Base-by-base conservation (phyloP, 2,329 filamentous ascomycete genomes). In the Bipolaris cookei region DNA sequence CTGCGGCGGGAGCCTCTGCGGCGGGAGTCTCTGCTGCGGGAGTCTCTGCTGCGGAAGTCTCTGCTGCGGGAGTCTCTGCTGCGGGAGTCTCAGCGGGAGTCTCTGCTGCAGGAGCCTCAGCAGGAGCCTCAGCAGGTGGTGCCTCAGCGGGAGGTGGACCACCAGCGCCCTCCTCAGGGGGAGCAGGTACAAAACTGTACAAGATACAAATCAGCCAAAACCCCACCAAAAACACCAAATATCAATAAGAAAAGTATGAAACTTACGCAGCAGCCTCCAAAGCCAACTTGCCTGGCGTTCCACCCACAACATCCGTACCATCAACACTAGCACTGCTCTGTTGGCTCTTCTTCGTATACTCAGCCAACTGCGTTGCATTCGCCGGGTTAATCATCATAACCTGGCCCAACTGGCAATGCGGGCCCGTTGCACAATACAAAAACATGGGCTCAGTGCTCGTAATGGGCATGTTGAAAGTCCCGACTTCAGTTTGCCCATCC, bases 391-490 rank as follows among this genome's bases (percentile, higher is more conserved):
- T 54, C 7, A 71, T 55, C 68, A 72, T 72, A 25, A 71, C 65
- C 41, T 71, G 68, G 3, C 69, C 70, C 4, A 60, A 37, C 46
- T 73, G 70, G 21, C 70, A 73, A 59, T 73, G 70, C 3, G 70
- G 70, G 7, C 68, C 68, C 0, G 71, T 73, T 1, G 68, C 68
- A 44, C 71, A 73, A 54, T 70, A 74, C 47, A 74, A 21, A 46
- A 72, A 73, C 59, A 74, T 71, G 2, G 70, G 63, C 2, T 71
- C 68, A 0, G 70, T 65, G 30, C 51, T 68, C 3, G 69, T 66
- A 2, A 74, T 63, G 0, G 66, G 66, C 66, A 73, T 67, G 42
- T 68, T 73, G 62, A 74, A 74, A 1, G 69, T 72, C 4, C 71
- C 71, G 0, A 74, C 71, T 1, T 69, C 64, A 1, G 65, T 63